A percentile compares a stretch with the other conserved stretches of the same genome.
Conservation (phyloP, 176 grass and related monocot species). For the Aechmea fasciata region DNA sequence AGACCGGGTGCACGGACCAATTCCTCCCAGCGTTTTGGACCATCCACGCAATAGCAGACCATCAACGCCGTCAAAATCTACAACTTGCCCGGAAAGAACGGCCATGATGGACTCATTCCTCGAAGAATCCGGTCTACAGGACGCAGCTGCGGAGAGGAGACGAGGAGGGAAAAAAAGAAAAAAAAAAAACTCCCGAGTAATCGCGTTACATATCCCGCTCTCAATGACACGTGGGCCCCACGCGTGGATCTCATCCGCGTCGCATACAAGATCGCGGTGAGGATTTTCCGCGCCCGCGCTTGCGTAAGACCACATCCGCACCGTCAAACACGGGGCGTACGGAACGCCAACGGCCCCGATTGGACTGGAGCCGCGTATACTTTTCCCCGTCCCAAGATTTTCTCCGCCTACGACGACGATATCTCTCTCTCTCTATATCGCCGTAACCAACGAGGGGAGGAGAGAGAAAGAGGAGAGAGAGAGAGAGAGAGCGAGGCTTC, state of each 20-base stretch:
- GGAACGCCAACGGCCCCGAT: neutral
- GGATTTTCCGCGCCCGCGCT: neutral
- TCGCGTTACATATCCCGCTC: neutral
- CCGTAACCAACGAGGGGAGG: neutral
- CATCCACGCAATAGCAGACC: too few species aligned
- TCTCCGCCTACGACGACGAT: too few species aligned
- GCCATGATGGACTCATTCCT: too few species aligned
- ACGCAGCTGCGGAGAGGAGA: neutral
- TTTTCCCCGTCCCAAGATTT: too few species aligned
- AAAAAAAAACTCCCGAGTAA: neutral
- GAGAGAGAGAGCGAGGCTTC: neutral
- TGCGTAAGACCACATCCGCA: neutral
- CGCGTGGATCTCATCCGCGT: too few species aligned
- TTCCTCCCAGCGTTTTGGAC: too few species aligned
- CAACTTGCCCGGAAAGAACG: too few species aligned
- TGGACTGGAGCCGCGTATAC: neutral
- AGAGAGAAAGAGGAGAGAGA: neutral
- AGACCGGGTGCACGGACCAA: too few species aligned
- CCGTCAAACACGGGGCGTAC: neutral
- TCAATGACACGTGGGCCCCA: neutral
- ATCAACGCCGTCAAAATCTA: too few species aligned
- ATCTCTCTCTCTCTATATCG: too few species aligned
- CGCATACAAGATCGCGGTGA: neutral
- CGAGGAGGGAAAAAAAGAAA: neutral
- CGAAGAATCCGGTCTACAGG: too few species aligned